These are phyloP conservation scores for Coemansia sp. DNA, from an alignment of 192 early-diverging fungal genomes.

Conservation along the genomic window DNA sequence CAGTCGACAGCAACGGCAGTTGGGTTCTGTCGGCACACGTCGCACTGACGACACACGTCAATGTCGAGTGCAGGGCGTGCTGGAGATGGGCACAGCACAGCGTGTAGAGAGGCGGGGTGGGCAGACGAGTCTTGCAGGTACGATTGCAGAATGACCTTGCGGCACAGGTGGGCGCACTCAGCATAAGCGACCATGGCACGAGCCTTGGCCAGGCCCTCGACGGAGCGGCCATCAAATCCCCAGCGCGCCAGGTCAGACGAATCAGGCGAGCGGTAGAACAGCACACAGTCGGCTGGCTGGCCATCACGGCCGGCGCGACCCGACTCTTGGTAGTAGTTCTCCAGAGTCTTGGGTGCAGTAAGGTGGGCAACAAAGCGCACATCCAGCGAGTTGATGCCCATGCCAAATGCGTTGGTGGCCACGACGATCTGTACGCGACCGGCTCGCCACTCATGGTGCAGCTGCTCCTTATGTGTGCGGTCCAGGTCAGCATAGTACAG, in stretches of 20 bases:
- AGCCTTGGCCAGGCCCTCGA: constrained; percentile 59
- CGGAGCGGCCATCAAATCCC: constrained; percentile 55
- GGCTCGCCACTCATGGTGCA: constrained; percentile 46
- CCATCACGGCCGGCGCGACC: constrained; percentile 76
- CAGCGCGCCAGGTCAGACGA: constrained; percentile 59
- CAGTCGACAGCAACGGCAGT: constrained; percentile 51
- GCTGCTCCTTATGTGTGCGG: constrained; percentile 36
- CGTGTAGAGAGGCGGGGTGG: constrained; percentile 2
- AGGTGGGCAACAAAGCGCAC: constrained; percentile 56
- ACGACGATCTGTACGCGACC: constrained; percentile 46
- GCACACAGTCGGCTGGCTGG: constrained; percentile 60
- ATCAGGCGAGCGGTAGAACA: constrained; percentile 67
- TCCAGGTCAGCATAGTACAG: constrained; percentile 67
- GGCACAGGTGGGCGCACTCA: constrained; percentile 60
- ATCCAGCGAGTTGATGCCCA: constrained; percentile 54
- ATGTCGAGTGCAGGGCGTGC: not conserved
- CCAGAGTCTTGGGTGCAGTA: constrained; percentile 51
- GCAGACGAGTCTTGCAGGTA: constrained; percentile 50
- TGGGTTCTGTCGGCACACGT: constrained; percentile 11
- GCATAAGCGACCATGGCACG: constrained; percentile 63
- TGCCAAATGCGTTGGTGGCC: constrained; percentile 54
- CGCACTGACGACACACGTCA: constrained; percentile 51
- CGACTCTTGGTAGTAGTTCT: constrained; percentile 72
- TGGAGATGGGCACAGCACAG: not conserved
- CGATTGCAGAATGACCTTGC: constrained; percentile 58